Evolutionary conservation across 768 basidiomycete genomes (phyloP).

Genomic region (Amanita rimosa): DNA sequence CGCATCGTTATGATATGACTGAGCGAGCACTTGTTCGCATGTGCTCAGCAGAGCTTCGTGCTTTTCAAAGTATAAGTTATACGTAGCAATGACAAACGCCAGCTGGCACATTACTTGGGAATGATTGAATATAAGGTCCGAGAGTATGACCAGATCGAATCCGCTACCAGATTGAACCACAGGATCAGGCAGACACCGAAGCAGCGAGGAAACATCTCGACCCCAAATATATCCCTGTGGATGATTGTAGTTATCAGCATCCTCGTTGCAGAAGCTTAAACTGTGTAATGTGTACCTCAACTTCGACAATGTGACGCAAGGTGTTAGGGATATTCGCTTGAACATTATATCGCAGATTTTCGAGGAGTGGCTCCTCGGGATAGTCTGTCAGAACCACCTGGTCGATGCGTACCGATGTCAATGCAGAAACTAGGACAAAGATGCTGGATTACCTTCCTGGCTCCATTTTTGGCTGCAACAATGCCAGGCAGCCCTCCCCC

Average conservation of each 20-base stretch:
- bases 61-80: constrained; percentile 23
- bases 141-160: constrained; percentile 80
- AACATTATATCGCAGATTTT: constrained; percentile 69
- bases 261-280: neutral
- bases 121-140: constrained; percentile 92
- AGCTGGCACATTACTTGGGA: constrained; percentile 61
- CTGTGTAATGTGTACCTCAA: constrained; percentile 15
- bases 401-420: neutral
- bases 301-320: constrained; percentile 23
- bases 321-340: constrained; percentile 34
- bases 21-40: constrained; percentile 38
- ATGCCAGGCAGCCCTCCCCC: constrained; percentile 87
- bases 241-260: constrained; percentile 18
- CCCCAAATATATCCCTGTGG: constrained; percentile 75
- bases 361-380: constrained; percentile 64
- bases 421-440: neutral
- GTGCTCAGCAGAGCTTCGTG: constrained; percentile 75
- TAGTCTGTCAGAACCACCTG: constrained; percentile 89
- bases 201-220: constrained; percentile 32
- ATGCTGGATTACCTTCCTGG: constrained; percentile 39
- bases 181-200: constrained; percentile 17
- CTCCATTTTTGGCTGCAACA: constrained; percentile 60
- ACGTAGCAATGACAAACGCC: neutral
- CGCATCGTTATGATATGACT: neutral
- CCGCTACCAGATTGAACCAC: constrained; percentile 9